A percentile compares a stretch with the other conserved stretches of the same genome.
Evolutionary conservation across 331 rosid species (phyloP).

Genomic region (Rhamnella rubrinervis): DNA sequence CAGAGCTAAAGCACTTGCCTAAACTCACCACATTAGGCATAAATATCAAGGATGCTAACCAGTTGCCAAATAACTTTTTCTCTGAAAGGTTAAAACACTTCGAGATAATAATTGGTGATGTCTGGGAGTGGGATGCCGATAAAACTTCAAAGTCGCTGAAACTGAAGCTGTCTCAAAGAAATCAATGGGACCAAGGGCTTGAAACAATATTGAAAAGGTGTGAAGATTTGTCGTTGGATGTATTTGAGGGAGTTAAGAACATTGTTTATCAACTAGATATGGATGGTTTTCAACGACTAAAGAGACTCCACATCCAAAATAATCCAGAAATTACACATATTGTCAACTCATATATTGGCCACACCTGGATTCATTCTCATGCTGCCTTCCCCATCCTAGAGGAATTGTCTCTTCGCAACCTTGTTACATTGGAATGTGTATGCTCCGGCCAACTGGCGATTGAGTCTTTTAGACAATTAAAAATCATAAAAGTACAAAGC

Average conservation of each 20-base stretch:
- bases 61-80: not conserved
- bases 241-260: not conserved
- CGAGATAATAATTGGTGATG: not conserved
- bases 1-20: not conserved
- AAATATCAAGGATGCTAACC: not conserved
- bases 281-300: not conserved
- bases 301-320: not conserved
- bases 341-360: not conserved
- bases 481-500: not conserved
- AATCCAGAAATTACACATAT: not conserved
- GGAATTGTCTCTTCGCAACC: not conserved
- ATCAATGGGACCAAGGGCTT: not conserved
- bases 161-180: not conserved
- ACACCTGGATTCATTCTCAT: not conserved
- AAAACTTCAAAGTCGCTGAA: not conserved
- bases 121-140: not conserved
- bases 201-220: not conserved
- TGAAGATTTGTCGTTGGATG: not conserved
- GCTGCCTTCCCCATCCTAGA: not conserved
- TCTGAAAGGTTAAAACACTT: not conserved
- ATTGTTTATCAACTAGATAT: not conserved
- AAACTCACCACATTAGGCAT: not conserved
- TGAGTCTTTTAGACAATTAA: not conserved
- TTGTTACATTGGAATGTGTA: not conserved
- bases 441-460: not conserved